Evolutionary conservation across 805 yeast genomes (phyloP).

Genomic region (Kodamaea kakaduensis): DNA sequence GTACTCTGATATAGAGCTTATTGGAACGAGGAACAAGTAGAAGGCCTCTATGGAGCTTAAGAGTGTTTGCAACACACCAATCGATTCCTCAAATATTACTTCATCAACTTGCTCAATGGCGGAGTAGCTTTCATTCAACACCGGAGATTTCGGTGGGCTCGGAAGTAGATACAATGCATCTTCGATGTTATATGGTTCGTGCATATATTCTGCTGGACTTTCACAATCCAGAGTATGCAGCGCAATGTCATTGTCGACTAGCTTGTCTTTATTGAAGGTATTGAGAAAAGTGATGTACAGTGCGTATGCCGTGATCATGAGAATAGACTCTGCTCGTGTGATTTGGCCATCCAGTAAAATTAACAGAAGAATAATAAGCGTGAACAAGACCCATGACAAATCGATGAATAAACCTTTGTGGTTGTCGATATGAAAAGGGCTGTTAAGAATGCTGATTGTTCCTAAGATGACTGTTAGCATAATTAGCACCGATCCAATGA

Average conservation of each 20-base stretch:
- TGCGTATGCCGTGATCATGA: slow-evolving; percentile 23
- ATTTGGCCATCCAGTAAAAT: slow-evolving; percentile 33
- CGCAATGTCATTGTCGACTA: not conserved
- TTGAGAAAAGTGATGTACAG: slow-evolving; percentile 23
- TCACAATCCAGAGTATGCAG: slow-evolving; percentile 1
- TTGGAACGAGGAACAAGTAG: slow-evolving; percentile 16
- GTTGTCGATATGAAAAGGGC: slow-evolving; percentile 22
- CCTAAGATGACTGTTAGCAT: slow-evolving; percentile 35
- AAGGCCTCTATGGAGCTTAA: slow-evolving; percentile 12
- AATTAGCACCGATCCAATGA: slow-evolving; percentile 33
- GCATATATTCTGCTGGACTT: not conserved
- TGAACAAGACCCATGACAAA: slow-evolving; percentile 27
- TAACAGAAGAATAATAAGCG: slow-evolving; percentile 22
- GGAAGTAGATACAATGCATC: slow-evolving; percentile 17
- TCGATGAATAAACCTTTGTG: slow-evolving; percentile 21
- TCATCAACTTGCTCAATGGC: slow-evolving; percentile 3
- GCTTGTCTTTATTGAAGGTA: slow-evolving; percentile 8
- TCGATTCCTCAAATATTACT: slow-evolving; percentile 4
- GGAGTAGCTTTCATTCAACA: not conserved
- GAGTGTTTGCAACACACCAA: slow-evolving; percentile 6
- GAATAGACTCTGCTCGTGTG: slow-evolving; percentile 26
- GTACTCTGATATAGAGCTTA: slow-evolving; percentile 7
- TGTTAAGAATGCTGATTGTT: slow-evolving; percentile 19
- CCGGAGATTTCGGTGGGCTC: slow-evolving; percentile 7
- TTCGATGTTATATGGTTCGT: slow-evolving; percentile 18